A percentile compares a stretch with the other conserved stretches of the same genome.
phyloP scores from a whole-genome alignment of 768 basidiomycete species.

The Lentinula raphanica region DNA sequence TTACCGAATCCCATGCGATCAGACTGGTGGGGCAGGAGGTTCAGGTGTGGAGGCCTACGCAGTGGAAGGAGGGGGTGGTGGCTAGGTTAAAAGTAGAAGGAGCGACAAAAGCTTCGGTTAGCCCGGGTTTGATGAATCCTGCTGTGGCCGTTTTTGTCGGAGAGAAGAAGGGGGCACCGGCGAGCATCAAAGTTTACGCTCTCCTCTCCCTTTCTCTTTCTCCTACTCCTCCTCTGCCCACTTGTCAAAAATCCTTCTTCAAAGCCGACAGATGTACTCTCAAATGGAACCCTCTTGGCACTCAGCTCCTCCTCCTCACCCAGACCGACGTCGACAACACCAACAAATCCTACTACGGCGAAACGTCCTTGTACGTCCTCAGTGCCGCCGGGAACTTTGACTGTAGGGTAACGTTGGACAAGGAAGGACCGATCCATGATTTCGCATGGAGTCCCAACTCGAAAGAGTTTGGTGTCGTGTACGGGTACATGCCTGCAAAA shows the following conservation, averaged over 20 bases:
- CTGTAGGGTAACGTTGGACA: conserved; percentile 82
- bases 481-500: conserved; percentile 97
- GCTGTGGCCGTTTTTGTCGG: conserved; percentile 88
- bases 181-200: conserved; percentile 79
- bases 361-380: conserved; percentile 91
- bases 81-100: conserved; percentile 84
- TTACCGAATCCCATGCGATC: conserved; percentile 82
- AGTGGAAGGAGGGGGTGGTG: conserved; percentile 73
- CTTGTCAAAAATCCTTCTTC: conserved; percentile 88
- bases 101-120: conserved; percentile 68
- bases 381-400: conserved; percentile 92
- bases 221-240: conserved; percentile 43
- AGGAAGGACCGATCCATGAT: conserved; percentile 97
- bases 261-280: conserved; percentile 90
- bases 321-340: conserved; percentile 97
- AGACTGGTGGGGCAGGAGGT: conserved; percentile 77
- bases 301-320: conserved; percentile 85
- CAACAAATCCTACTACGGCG: conserved; percentile 97
- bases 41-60: conserved; percentile 77
- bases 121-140: conserved; percentile 82
- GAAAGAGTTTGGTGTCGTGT: conserved; percentile 94
- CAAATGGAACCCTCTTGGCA: conserved; percentile 96
- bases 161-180: conserved; percentile 95
- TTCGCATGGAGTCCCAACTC: conserved; percentile 95
- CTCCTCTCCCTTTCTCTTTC: conserved; percentile 48